Percentiles rank a stretch among this genome's conserved stretches.
Conservation (phyloP, 495 filamentous ascomycete species). For the Aspergillus haitiensis region DNA sequence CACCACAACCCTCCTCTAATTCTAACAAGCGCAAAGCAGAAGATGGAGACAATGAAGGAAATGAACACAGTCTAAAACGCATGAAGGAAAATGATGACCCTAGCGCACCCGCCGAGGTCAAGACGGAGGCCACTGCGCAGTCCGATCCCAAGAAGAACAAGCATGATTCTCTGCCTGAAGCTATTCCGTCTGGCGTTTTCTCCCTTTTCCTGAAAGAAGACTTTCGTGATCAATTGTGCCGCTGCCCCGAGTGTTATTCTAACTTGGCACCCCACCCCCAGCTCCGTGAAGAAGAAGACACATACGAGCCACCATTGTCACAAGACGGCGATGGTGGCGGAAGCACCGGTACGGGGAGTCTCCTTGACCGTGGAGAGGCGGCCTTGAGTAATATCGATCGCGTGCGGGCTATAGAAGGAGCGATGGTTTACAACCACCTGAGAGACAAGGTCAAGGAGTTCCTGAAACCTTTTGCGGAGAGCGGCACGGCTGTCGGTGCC, state of each 20-base stretch:
- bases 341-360: conserved; percentile 65
- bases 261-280: conserved; percentile 66
- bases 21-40: conserved; percentile 78
- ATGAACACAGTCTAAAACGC: conserved; percentile 57
- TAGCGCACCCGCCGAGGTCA: conserved; percentile 21
- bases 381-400: conserved; percentile 88
- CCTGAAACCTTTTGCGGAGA: conserved; percentile 89
- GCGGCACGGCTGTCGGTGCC: conserved; percentile 77
- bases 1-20: conserved; percentile 20
- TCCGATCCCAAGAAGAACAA: conserved; percentile 39
- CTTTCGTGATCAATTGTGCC: conserved; percentile 79
- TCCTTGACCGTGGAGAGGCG: conserved; percentile 86
- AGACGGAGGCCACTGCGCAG: conserved; percentile 21
- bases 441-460: conserved; percentile 93
- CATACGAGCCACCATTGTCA: conserved; percentile 86
- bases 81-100: conserved; percentile 44
- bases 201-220: conserved; percentile 75
- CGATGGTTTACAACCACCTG: conserved; percentile 94
- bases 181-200: conserved; percentile 54
- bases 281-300: conserved; percentile 90
- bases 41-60: conserved; percentile 52
- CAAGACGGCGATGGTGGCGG: conserved; percentile 51
- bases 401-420: conserved; percentile 90
- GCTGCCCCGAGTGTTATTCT: conserved; percentile 75
- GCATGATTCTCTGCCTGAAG: conserved; percentile 46